Percentiles rank a stretch among this genome's conserved stretches.
These are phyloP conservation scores for Rhizopogon parksii DNA, from an alignment of 1,284 basidiomycete species.

Conservation along the genomic window DNA sequence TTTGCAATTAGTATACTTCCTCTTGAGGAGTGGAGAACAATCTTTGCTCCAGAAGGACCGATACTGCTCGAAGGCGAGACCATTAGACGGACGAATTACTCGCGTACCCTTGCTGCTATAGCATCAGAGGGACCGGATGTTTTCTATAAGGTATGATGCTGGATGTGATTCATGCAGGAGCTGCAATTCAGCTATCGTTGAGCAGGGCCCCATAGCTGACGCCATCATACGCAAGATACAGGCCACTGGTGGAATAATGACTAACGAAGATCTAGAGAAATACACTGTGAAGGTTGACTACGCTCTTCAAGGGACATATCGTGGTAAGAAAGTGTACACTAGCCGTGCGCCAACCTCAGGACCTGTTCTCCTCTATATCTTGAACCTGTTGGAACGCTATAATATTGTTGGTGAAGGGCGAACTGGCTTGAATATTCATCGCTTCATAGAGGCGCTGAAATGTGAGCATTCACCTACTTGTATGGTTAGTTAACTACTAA, in stretches of 20 bases:
- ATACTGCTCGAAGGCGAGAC: slow-evolving; percentile 70
- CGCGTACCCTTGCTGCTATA: slow-evolving; percentile 59
- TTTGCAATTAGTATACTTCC: slow-evolving; percentile 62
- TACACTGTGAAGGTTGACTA: slow-evolving; percentile 68
- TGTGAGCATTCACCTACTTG: slow-evolving; percentile 34
- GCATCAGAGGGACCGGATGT: slow-evolving; percentile 65
- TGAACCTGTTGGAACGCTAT: slow-evolving; percentile 72
- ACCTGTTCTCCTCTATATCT: slow-evolving; percentile 71
- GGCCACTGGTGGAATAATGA: slow-evolving; percentile 70
- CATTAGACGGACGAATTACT: slow-evolving; percentile 63
- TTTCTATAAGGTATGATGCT: slow-evolving; percentile 58
- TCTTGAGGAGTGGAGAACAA: slow-evolving; percentile 67
- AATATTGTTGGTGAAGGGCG: slow-evolving; percentile 43
- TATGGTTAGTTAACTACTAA: background rate
- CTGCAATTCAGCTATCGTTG: slow-evolving; percentile 9
- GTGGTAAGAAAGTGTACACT: slow-evolving; percentile 76
- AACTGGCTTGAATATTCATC: slow-evolving; percentile 58
- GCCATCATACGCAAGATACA: slow-evolving; percentile 63
- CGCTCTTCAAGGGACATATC: slow-evolving; percentile 73
- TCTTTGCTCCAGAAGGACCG: slow-evolving; percentile 75
- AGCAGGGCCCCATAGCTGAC: slow-evolving; percentile 68
- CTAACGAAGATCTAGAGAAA: slow-evolving; percentile 59
- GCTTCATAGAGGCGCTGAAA: slow-evolving; percentile 72
- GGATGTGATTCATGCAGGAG: slow-evolving; percentile 16
- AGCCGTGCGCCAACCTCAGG: slow-evolving; percentile 80